Conservation (phyloP, 2,329 filamentous ascomycete species). For the Aspergillus vadensis region DNA sequence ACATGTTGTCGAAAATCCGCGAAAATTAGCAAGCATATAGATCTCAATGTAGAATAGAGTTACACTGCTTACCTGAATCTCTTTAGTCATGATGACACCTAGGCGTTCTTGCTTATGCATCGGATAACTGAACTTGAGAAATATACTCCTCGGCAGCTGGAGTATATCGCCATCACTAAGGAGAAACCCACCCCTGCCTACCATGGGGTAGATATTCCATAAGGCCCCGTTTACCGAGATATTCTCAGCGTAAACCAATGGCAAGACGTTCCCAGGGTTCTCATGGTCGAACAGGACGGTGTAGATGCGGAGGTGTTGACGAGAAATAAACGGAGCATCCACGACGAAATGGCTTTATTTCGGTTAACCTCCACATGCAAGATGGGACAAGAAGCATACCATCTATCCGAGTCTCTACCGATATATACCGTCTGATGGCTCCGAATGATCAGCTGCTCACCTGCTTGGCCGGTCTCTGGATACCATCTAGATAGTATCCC, state of each 20-base stretch:
- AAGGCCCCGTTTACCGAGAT: constrained; percentile 44
- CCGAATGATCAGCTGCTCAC: constrained; percentile 26
- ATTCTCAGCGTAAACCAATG: constrained; percentile 49
- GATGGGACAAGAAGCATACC: constrained; percentile 20
- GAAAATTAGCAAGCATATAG: not conserved
- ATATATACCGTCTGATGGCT: constrained; percentile 38
- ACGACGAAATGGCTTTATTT: constrained; percentile 37
- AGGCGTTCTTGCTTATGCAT: constrained; percentile 18
- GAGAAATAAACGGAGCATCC: constrained; percentile 41
- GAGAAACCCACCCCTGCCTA: constrained; percentile 37
- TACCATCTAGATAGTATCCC: constrained; percentile 29
- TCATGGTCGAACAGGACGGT: constrained; percentile 45
- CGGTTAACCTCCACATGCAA: constrained; percentile 12
- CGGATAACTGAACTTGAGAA: constrained; percentile 24
- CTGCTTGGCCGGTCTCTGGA: constrained; percentile 16
- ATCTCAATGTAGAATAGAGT: too few relatives aligned
- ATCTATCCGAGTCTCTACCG: constrained; percentile 37
- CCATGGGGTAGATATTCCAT: constrained; percentile 43
- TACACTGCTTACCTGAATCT: constrained; percentile 36
- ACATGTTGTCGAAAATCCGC: constrained; percentile 38
- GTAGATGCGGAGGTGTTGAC: constrained; percentile 47
- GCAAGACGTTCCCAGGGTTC: constrained; percentile 37
- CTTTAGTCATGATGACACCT: constrained; percentile 31
- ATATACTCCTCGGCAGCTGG: constrained; percentile 26
- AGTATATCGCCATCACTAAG: constrained; percentile 44